Conservation (phyloP, 2,329 filamentous ascomycete genomes). For the Hypomyces rosellus region DNA sequence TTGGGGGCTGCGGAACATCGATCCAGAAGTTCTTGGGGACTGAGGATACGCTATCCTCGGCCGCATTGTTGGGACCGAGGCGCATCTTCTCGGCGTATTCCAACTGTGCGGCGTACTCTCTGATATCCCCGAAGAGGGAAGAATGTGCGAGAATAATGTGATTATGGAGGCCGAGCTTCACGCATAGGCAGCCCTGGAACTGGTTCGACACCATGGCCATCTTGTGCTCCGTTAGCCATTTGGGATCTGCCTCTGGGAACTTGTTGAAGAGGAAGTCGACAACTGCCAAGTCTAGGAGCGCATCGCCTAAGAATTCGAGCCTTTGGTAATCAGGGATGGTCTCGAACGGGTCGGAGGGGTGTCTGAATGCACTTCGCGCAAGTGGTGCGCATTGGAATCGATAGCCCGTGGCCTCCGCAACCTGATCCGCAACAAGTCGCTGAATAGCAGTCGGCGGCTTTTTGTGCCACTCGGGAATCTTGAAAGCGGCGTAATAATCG, state of each 20-base stretch:
- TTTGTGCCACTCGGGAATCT: conserved; percentile 64
- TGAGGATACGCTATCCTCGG: conserved; percentile 12
- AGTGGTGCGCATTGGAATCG: conserved; percentile 69
- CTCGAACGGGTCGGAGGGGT: conserved; percentile 79
- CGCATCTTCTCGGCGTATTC: conserved; percentile 39
- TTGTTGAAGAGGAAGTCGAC: conserved; percentile 75
- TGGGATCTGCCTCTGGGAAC: conserved; percentile 75
- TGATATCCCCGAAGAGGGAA: conserved; percentile 36
- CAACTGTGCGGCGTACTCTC: conserved; percentile 53
- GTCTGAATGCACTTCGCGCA: conserved; percentile 77
- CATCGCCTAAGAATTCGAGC: conserved; percentile 86
- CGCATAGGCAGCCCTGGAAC: conserved; percentile 77
- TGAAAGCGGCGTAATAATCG: conserved; percentile 68
- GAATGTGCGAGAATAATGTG: conserved; percentile 56
- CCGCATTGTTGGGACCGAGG: conserved; percentile 8
- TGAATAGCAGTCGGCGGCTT: conserved; percentile 59
- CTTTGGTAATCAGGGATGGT: conserved; percentile 83
- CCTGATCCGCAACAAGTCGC: conserved; percentile 56
- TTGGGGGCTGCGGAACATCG: conserved; percentile 57
- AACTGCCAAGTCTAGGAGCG: conserved; percentile 78
- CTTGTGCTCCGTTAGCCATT: conserved; percentile 98
- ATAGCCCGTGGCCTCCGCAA: conserved; percentile 53
- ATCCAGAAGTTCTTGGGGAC: conserved; percentile 59
- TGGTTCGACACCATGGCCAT: conserved; percentile 99
- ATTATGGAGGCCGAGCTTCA: conserved; percentile 69